These are phyloP conservation scores for Colletotrichum viniferum DNA, from an alignment of 2,329 filamentous ascomycete species.

Conservation along the genomic window DNA sequence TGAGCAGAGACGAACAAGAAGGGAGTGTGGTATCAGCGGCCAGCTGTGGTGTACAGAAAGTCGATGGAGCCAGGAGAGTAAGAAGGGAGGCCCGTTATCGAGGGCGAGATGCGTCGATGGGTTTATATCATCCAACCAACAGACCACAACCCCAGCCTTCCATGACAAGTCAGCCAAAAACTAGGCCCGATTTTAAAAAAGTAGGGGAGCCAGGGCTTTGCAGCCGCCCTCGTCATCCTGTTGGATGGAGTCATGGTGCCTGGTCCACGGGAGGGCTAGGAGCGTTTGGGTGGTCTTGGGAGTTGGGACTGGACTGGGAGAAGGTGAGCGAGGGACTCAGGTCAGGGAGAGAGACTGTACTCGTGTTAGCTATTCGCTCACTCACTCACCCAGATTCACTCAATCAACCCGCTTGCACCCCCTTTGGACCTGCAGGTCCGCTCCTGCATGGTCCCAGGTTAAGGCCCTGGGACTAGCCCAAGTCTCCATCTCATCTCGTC, in stretches of 20 bases:
- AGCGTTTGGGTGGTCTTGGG: not conserved
- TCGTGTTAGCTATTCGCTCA: not conserved
- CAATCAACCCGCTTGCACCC: constrained; percentile 7
- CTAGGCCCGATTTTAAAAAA: not conserved
- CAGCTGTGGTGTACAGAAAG: constrained; percentile 16
- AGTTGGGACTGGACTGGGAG: not conserved
- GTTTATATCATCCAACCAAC: constrained; percentile 23
- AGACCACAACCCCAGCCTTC: not conserved
- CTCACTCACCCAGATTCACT: not conserved
- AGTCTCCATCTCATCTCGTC: constrained; percentile 17
- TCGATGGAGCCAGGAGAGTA: constrained; percentile 3
- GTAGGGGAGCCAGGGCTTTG: not conserved
- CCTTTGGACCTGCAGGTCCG: constrained; percentile 16
- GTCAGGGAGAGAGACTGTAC: not conserved
- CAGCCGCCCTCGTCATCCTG: not conserved
- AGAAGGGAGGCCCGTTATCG: constrained; percentile 1
- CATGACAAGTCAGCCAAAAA: not conserved
- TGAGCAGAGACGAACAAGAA: constrained; percentile 10
- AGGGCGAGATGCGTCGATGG: constrained; percentile 6
- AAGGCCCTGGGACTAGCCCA: not conserved
- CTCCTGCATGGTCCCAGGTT: constrained; percentile 11
- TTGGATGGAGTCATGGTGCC: not conserved
- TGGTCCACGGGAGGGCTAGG: not conserved
- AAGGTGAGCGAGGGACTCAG: not conserved
- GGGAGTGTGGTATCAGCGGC: constrained; percentile 18